Evolutionary conservation across 768 basidiomycete genomes (phyloP).

Genomic region (Gymnopilus junonius): DNA sequence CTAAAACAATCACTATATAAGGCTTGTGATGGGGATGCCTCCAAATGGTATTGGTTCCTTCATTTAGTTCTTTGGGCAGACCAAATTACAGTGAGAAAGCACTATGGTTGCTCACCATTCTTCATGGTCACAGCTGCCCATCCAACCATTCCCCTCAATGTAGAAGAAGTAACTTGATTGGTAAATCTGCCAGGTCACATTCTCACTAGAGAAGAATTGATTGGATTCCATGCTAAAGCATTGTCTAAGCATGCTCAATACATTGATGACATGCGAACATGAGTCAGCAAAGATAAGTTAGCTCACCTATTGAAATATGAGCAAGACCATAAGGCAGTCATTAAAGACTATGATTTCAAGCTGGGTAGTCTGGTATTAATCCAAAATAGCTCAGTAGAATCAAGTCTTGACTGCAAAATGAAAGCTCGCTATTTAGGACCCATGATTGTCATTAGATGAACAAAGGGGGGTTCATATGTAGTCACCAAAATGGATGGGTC

Average conservation of each 20-base stretch:
- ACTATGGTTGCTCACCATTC: slow-evolving; percentile 30
- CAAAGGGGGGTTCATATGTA: slow-evolving; percentile 33
- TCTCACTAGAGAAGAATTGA: slow-evolving; percentile 19
- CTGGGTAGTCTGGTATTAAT: slow-evolving; percentile 38
- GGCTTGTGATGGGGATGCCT: not conserved
- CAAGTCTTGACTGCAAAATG: slow-evolving; percentile 28
- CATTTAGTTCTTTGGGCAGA: slow-evolving; percentile 38
- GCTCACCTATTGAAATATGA: not conserved
- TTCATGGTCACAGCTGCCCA: slow-evolving; percentile 32
- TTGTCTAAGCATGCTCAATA: slow-evolving; percentile 23
- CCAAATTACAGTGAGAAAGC: slow-evolving; percentile 23
- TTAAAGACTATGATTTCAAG: slow-evolving; percentile 26
- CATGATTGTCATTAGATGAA: slow-evolving; percentile 32
- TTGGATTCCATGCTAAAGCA: slow-evolving; percentile 19
- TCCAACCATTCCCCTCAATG: slow-evolving; percentile 29
- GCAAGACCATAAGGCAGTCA: not conserved
- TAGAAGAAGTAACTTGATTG: slow-evolving; percentile 29
- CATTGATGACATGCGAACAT: slow-evolving; percentile 17
- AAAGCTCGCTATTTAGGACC: slow-evolving; percentile 41
- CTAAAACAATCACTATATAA: slow-evolving; percentile 18
- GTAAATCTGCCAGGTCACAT: slow-evolving; percentile 16
- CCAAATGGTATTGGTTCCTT: slow-evolving; percentile 20
- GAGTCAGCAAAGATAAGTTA: slow-evolving; percentile 4
- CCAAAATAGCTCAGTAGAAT: slow-evolving; percentile 35
- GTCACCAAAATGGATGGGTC: slow-evolving; percentile 10